Conservation (phyloP, 2,329 filamentous ascomycete genomes). For the Lecanicillium sp. region DNA sequence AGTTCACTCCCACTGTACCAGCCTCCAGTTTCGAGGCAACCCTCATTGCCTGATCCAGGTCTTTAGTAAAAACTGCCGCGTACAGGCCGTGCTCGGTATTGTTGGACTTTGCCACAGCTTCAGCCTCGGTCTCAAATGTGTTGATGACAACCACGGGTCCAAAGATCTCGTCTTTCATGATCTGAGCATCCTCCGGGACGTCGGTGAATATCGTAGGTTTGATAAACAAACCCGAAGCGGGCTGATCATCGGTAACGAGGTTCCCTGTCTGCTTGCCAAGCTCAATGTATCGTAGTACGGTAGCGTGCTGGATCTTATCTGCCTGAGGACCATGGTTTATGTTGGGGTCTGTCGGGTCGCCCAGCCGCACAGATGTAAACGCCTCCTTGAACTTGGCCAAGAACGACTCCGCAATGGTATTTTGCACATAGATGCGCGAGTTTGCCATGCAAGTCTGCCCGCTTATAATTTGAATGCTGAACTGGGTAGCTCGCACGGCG, state of each 20-base stretch:
- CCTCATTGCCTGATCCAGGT: slow-evolving; percentile 35
- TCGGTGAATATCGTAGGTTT: slow-evolving; percentile 21
- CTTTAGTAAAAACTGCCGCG: slow-evolving; percentile 47
- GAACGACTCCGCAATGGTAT: slow-evolving; percentile 45
- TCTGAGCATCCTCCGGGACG: slow-evolving; percentile 20
- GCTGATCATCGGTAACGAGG: slow-evolving; percentile 11
- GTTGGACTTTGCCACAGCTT: slow-evolving; percentile 24
- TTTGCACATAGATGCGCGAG: slow-evolving; percentile 50
- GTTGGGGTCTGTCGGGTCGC: slow-evolving; percentile 24
- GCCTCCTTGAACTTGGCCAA: slow-evolving; percentile 46
- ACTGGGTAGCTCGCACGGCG: slow-evolving; percentile 44
- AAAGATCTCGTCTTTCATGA: slow-evolving; percentile 56
- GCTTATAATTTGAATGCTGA: slow-evolving; percentile 42
- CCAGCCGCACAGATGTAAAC: slow-evolving; percentile 30
- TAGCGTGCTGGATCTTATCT: slow-evolving; percentile 41
- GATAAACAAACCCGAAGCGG: slow-evolving; percentile 18
- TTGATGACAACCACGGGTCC: slow-evolving; percentile 55
- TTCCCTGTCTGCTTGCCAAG: slow-evolving; percentile 32
- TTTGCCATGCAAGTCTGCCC: slow-evolving; percentile 56
- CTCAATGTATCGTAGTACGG: slow-evolving; percentile 36
- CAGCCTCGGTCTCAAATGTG: slow-evolving; percentile 26
- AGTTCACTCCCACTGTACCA: slow-evolving; percentile 54
- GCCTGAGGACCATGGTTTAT: slow-evolving; percentile 38
- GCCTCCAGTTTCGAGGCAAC: slow-evolving; percentile 46
- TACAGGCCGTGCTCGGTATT: slow-evolving; percentile 48